These are phyloP conservation scores for Nannizziopsis barbatae DNA, from an alignment of 2,329 filamentous ascomycete species.

Conservation along the genomic window DNA sequence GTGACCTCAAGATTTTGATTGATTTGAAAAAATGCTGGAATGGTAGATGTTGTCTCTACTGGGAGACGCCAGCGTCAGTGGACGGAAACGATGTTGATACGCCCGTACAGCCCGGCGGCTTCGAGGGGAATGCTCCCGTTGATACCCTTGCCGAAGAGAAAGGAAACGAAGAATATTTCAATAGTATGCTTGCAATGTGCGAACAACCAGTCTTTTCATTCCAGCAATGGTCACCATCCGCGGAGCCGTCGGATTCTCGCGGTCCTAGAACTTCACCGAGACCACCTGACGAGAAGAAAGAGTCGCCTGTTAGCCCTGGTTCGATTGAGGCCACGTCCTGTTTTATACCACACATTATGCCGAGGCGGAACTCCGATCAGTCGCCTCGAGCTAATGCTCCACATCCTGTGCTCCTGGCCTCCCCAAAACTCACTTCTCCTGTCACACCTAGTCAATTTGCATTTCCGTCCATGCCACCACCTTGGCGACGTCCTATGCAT, in stretches of 20 bases:
- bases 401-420: conserved; percentile 33
- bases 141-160: conserved; percentile 11
- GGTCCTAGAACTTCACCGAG: background rate
- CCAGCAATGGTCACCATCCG: background rate
- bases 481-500: conserved; percentile 39
- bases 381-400: conserved; percentile 27
- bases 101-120: conserved; percentile 65
- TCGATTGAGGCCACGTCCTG: conserved; percentile 45
- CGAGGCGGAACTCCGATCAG: conserved; percentile 20
- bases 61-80: conserved; percentile 63
- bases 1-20: conserved; percentile 72
- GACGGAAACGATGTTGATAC: conserved; percentile 48
- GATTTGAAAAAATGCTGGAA: conserved; percentile 98
- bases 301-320: background rate
- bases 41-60: conserved; percentile 76
- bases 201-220: background rate
- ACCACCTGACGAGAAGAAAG: background rate
- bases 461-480: conserved; percentile 22
- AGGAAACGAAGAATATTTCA: background rate
- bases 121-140: conserved; percentile 50
- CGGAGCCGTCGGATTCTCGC: background rate
- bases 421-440: conserved; percentile 20
- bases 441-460: conserved; percentile 20
- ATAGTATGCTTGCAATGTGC: background rate
- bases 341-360: conserved; percentile 43